Base-by-base conservation (phyloP, 2,329 filamentous ascomycete genomes). In the Claviceps pazoutovae region DNA sequence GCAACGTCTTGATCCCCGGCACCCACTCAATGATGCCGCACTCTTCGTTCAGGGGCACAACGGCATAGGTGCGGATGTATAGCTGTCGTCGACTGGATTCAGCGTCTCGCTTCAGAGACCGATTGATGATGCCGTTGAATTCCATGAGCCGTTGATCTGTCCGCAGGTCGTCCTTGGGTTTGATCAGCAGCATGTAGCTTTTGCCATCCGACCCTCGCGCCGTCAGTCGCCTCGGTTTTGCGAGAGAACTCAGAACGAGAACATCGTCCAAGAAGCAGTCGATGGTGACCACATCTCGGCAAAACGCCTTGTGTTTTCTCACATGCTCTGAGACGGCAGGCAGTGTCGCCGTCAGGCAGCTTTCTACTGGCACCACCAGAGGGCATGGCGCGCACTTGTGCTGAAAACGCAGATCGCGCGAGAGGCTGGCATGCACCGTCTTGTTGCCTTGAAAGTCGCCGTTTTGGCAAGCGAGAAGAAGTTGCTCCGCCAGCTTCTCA, bases 11-110 rank as follows among this genome's bases (percentile, higher is more conserved):
- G 59, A 98, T 82, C 8, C 93, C 93, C 60, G 95, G 88, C 34
- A 99, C 89, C 93, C 93, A 99, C 70, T 99, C 93, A 59, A 98
- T 95, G 56, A 95, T 84, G 54, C 93, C 93, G 58, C 93, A 97
- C 68, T 97, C 91, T 68, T 98, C 94, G 64, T 95, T 97, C 47
- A 99, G 73, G 1, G 93, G 94, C 4, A 91, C 95, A 13, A 99
- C 94, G 6, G 88, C 89, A 61, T 99, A 98, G 0, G 93, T 98
- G 62, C 90, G 89, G 68, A 99, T 95, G 65, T 95, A 95, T 51
- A 98, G 76, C 57, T 93, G 86, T 16, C 93, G 81, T 64, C 88
- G 86, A 66, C 87, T 94, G 16, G 89, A 87, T 63, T 96, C 90
- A 2, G 90, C 83, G 61, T 97, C 90, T 55, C 86, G 83, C 64